Evolutionary conservation across 306 rosid genomes (phyloP), one percentile per base, ranked within the genome.

Genomic region (Trifolium subterraneum): DNA sequence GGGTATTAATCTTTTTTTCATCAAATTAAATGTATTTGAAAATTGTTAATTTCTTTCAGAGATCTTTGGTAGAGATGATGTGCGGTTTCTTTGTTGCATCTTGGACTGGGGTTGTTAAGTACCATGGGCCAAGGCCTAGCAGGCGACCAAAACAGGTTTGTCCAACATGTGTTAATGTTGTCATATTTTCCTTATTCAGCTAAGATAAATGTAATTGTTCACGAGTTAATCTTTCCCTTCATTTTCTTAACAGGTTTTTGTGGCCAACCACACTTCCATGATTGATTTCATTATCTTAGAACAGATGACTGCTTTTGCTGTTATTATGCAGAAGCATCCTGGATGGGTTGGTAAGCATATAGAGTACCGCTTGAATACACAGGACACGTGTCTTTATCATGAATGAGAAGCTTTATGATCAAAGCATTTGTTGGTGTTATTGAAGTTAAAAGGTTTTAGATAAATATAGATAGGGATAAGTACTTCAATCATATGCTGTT

Each of bases 271-370:
- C 74, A 94, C 98, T 51, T 94, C 97, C 74, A 94, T 94, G 97
- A 94, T 91, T 80, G 97, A 94, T 90, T 94, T 94, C 86, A 87
- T 94, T 75, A 70, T 94, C 85, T 84, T 94, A 85, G 95, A 91
- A 75, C 98, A 94, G 91, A 94, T 94, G 97, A 90, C 98, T 9
- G 96, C 98, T 52, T 94, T 94, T 85, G 96, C 98, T 80, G 98
- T 91, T 55, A 94, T 94, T 55, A 91, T 94, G 98, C 98, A 94
- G 84, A 94, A 92, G 75, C 98, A 94, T 86, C 93, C 91, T 76
- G 98, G 98, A 80, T 94, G 98, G 98, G 97, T 94, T 83, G 98
- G 98, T 94, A 84, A 86, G 98, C 74, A 44, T 71, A 67, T 23
- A 51, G 20, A 35, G 68, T 38, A 20, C 60, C 60, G 54, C 50